Conservation (phyloP, 257 asterid genomes). For the Jacaranda mimosifolia region DNA sequence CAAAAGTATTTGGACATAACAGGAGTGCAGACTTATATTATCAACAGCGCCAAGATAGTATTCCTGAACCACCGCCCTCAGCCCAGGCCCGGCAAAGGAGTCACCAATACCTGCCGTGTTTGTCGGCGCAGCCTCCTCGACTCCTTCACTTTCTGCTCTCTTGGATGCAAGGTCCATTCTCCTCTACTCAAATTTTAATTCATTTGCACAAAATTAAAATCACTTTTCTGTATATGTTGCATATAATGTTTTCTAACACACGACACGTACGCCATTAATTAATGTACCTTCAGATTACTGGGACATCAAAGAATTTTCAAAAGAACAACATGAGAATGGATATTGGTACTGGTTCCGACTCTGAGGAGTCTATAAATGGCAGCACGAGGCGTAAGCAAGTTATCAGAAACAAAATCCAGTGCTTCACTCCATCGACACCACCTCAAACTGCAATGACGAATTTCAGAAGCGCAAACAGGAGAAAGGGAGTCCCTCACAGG, state of each 20-base stretch:
- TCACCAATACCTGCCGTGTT: conserved; percentile 65
- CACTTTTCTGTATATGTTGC: too few relatives aligned
- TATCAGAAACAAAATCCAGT: conserved; percentile 42
- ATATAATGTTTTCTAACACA: too few relatives aligned
- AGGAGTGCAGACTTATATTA: conserved; percentile 71
- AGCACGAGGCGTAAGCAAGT: conserved; percentile 39
- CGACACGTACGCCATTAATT: too few relatives aligned
- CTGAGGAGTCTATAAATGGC: conserved; percentile 26
- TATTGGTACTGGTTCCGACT: conserved; percentile 39
- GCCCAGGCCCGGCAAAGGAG: conserved; percentile 74
- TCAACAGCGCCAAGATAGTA: conserved; percentile 79
- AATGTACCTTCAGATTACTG: conserved; percentile 48
- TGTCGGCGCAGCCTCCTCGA: conserved; percentile 78
- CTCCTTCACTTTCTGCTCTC: conserved; percentile 74
- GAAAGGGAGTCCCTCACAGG: conserved; percentile 60
- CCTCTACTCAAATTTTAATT: too few relatives aligned
- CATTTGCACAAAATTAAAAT: too few relatives aligned
- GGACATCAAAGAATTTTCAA: conserved; percentile 50
- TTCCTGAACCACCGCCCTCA: conserved; percentile 78
- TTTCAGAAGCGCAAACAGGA: conserved; percentile 41
- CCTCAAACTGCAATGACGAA: conserved; percentile 43
- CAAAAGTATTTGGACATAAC: conserved; percentile 70
- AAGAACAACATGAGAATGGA: conserved; percentile 41
- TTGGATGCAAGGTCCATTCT: conserved; percentile 71
- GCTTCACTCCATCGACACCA: conserved; percentile 58